Percentiles rank a stretch among this genome's conserved stretches.
Evolutionary conservation across 352 stramenopile species (phyloP).

Genomic region (Globisporangium iwayamae): DNA sequence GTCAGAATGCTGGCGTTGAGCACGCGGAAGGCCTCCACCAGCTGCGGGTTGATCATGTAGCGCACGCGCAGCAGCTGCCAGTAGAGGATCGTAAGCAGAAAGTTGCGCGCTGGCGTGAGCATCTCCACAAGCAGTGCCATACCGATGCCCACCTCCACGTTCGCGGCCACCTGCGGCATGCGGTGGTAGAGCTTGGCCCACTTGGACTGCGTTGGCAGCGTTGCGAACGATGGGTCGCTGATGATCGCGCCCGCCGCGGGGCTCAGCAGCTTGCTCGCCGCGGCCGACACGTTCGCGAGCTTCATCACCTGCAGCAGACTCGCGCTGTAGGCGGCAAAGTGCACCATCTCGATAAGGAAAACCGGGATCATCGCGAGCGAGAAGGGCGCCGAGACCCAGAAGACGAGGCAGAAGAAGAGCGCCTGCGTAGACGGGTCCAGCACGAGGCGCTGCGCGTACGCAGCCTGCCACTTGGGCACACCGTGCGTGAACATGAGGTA

Average conservation of each 20-base stretch:
- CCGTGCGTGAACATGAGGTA: conserved; percentile 83
- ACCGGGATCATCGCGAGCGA: conserved; percentile 74
- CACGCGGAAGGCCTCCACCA: conserved; percentile 77
- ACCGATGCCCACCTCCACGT: conserved; percentile 81
- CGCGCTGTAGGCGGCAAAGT: conserved; percentile 59
- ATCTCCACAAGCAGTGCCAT: conserved; percentile 79
- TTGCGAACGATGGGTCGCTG: conserved; percentile 52
- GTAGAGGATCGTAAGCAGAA: conserved; percentile 84
- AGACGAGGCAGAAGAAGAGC: conserved; percentile 85
- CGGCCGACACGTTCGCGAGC: conserved; percentile 34
- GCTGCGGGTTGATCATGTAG: conserved; percentile 88
- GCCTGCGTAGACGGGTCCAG: conserved; percentile 79
- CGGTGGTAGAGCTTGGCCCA: conserved; percentile 81
- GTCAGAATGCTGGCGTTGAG: conserved; percentile 63
- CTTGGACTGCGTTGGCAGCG: conserved; percentile 56
- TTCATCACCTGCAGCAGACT: conserved; percentile 61
- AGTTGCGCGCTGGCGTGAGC: conserved; percentile 80
- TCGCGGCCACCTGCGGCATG: conserved; percentile 72
- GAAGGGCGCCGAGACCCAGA: conserved; percentile 77
- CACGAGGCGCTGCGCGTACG: conserved; percentile 80
- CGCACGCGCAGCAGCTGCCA: conserved; percentile 89
- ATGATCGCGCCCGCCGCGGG: conserved; percentile 57
- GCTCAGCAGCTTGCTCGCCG: conserved; percentile 51
- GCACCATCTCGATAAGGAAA: conserved; percentile 78
- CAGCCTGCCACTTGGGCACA: conserved; percentile 55